Percentiles rank a stretch among this genome's conserved stretches.
phyloP scores from a whole-genome alignment of 306 rosid genomes.

The Abrus precatorius region DNA sequence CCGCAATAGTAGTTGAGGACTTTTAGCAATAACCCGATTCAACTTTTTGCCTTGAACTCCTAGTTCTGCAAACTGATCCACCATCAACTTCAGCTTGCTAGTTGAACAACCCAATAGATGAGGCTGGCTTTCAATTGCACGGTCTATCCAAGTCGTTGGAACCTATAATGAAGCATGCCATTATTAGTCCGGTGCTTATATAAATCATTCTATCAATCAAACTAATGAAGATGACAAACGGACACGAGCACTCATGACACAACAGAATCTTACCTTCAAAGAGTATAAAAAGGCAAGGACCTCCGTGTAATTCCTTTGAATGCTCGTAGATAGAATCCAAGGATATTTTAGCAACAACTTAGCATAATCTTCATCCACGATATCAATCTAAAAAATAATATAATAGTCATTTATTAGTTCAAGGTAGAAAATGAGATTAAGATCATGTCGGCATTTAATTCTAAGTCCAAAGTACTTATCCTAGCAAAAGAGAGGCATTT shows the following conservation, averaged over 20 bases:
- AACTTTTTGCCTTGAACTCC: slow-evolving; percentile 75
- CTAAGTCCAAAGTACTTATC: neutral
- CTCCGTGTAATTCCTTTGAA: slow-evolving; percentile 73
- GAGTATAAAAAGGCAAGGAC: slow-evolving; percentile 61
- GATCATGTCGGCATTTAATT: neutral
- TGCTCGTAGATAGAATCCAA: slow-evolving; percentile 76
- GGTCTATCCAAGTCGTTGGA: slow-evolving; percentile 56
- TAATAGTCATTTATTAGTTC: slow-evolving; percentile 33
- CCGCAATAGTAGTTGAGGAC: slow-evolving; percentile 78
- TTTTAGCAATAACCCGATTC: slow-evolving; percentile 72
- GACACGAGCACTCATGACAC: slow-evolving; percentile 31
- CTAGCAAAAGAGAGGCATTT: neutral
- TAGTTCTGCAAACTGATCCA: slow-evolving; percentile 66
- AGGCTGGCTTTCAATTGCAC: slow-evolving; percentile 87
- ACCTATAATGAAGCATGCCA: slow-evolving; percentile 63
- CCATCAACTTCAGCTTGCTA: slow-evolving; percentile 70
- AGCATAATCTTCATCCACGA: slow-evolving; percentile 59
- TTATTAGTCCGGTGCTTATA: slow-evolving; percentile 23
- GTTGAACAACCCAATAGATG: slow-evolving; percentile 84
- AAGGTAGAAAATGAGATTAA: slow-evolving; percentile 36
- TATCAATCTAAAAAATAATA: slow-evolving; percentile 62
- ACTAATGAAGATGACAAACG: slow-evolving; percentile 20
- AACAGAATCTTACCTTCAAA: slow-evolving; percentile 64
- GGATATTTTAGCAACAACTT: slow-evolving; percentile 76
- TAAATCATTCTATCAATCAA: slow-evolving; percentile 42